Conservation (phyloP, 495 filamentous ascomycete genomes). For the Aspergillus nanangensis region DNA sequence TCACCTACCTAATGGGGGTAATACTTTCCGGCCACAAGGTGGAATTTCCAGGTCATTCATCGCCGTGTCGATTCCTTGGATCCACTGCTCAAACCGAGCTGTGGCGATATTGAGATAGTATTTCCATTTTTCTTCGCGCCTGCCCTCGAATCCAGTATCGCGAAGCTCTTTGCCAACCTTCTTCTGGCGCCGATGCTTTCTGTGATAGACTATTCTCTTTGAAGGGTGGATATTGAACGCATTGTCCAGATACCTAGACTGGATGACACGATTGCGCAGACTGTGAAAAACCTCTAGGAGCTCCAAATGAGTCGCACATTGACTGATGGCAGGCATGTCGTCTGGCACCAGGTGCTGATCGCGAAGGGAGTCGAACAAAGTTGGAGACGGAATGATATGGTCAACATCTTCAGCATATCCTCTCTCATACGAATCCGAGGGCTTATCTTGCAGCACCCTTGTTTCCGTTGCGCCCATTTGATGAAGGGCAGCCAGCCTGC, state of each 20-base stretch:
- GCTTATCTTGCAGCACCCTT: neutral
- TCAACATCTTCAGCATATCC: neutral
- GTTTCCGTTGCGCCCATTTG: too few species aligned
- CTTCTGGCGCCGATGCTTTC: neutral
- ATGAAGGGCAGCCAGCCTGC: too few species aligned
- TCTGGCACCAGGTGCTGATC: neutral
- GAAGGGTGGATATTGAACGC: conserved; percentile 4
- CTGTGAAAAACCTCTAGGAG: conserved; percentile 25
- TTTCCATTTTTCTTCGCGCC: conserved; percentile 15
- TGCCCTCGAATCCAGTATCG: conserved; percentile 9
- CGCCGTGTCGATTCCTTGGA: conserved; percentile 1
- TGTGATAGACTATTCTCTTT: conserved; percentile 6
- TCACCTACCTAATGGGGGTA: conserved; percentile 12
- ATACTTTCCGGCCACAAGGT: too few species aligned
- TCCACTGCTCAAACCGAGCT: conserved; percentile 16
- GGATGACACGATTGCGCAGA: conserved; percentile 12
- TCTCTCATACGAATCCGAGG: neutral
- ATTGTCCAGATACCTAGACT: conserved; percentile 1
- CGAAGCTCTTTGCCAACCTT: neutral
- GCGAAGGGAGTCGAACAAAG: neutral
- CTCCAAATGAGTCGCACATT: conserved; percentile 32
- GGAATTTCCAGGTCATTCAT: neutral
- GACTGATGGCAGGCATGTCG: conserved; percentile 13
- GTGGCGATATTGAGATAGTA: conserved; percentile 15
- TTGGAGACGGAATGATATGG: neutral